A percentile compares a stretch with the other conserved stretches of the same genome.
Conservation (phyloP, 169 alveolate species). For the Plasmodium fragile region DNA sequence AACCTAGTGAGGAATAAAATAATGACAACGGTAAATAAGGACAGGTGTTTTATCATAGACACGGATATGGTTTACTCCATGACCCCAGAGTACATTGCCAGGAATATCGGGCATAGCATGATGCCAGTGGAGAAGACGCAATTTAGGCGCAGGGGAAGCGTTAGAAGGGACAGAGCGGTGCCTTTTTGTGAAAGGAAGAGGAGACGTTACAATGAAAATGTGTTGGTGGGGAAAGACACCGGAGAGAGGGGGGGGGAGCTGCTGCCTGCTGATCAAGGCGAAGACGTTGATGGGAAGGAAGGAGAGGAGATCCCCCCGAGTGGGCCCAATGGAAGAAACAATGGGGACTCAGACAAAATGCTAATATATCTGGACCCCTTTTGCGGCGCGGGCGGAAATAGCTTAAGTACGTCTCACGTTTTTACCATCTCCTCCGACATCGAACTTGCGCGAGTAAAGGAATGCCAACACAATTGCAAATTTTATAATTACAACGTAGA, state of each 20-base stretch:
- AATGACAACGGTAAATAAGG: neutral
- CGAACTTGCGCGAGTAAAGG: conserved; percentile 6
- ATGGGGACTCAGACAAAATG: neutral
- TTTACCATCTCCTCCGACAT: conserved; percentile 53
- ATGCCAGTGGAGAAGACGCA: neutral
- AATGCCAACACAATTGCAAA: conserved; percentile 63
- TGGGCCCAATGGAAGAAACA: neutral
- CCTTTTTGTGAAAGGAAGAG: neutral
- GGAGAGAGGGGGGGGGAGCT: neutral
- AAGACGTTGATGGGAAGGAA: neutral
- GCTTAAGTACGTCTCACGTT: neutral
- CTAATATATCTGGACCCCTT: conserved; percentile 52
- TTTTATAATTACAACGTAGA: conserved; percentile 66
- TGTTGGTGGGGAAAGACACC: neutral
- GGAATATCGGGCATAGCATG: conserved; percentile 17
- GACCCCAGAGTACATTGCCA: conserved; percentile 55
- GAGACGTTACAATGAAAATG: neutral
- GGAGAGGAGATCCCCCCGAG: neutral
- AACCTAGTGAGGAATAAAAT: conserved; percentile 19
- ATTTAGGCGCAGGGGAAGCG: neutral
- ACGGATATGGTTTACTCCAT: conserved; percentile 63
- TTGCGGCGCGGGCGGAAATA: conserved; percentile 68
- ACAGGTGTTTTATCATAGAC: conserved; percentile 48
- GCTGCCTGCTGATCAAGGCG: neutral
- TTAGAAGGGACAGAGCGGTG: neutral